Base-by-base conservation (phyloP, 1,284 basidiomycete species). In the Ustilago sp. region DNA sequence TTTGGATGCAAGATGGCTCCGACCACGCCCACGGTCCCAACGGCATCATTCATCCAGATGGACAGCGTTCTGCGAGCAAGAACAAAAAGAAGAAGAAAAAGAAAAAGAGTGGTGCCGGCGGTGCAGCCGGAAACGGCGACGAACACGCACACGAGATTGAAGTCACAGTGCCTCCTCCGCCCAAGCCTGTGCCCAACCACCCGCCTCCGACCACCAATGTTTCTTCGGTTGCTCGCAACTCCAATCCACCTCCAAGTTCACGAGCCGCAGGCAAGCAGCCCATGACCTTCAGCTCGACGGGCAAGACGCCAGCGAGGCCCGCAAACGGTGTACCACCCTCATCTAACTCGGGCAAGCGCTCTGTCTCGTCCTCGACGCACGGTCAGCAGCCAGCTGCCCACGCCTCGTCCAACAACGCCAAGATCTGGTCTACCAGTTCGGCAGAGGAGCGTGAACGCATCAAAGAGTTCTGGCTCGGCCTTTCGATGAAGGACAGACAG, bases 391-490 rank as follows among this genome's bases (percentile, higher is more conserved):
- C 74, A 28, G 58, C 62, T 39, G 52, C 45, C 54, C 60, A 66
- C 34, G 52, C 63, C 2, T 17, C 68, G 7, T 15, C 56, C 55
- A 72, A 59, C 72, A 64, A 71, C 34, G 74, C 79, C 48, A 70
- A 74, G 53, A 77, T 80, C 58, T 81, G 80, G 80, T 80, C 94
- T 92, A 93, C 92, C 83, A 95, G 93, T 71, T 93, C 91, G 85
- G 82, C 90, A 11, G 93, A 97, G 86, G 96, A 99, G 87, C 91
- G 97, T 34, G 95, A 98, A 86, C 91, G 93, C 78, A 98, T 99
- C 87, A 95, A 95, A 86, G 93, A 95, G 84, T 99, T 98, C 88
- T 99, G 96, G 96, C 90, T 98, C 32, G 91, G 90, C 7, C 89
- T 99, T 11, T 90, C 90, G 54, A 94, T 98, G 88, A 91, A 92